Evolutionary conservation across 768 basidiomycete genomes (phyloP).

Genomic region (Pisolithus microcarpus): DNA sequence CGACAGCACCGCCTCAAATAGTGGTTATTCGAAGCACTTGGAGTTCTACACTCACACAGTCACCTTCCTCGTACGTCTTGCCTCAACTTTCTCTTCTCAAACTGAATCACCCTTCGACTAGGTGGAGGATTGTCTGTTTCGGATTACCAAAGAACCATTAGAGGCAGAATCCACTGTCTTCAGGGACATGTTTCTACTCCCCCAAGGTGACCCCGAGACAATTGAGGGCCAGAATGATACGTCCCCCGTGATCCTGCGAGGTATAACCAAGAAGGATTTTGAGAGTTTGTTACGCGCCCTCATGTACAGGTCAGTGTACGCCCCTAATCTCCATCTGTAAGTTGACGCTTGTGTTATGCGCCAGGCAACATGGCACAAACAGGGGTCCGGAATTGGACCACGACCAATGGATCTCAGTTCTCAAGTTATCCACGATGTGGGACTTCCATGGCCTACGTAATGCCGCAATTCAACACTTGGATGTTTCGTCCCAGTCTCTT

Average conservation of each 20-base stretch:
- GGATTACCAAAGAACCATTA: background rate
- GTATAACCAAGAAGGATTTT: slow-evolving; percentile 15
- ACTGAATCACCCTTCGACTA: background rate
- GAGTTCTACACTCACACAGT: no score
- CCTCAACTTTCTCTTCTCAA: background rate
- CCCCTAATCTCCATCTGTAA: background rate
- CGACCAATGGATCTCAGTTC: background rate
- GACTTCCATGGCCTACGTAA: background rate
- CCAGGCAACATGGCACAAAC: background rate
- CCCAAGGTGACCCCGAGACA: background rate
- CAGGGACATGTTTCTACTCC: background rate
- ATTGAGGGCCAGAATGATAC: slow-evolving; percentile 11
- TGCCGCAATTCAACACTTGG: background rate
- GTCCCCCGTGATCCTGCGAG: slow-evolving; percentile 12
- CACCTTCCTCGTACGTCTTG: no score
- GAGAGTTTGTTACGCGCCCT: slow-evolving; percentile 1
- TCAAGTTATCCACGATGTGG: background rate
- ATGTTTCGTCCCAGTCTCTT: background rate
- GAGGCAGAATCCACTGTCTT: background rate
- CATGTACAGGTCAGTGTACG: slow-evolving; percentile 6
- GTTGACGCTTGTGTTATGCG: background rate
- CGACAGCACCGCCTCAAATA: no score
- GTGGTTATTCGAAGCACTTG: no score
- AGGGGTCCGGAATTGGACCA: background rate
- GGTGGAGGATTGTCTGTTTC: background rate